Evolutionary conservation across 1,139 yeast species (phyloP), one percentile per base, ranked within the genome.

Genomic region (Protomyces inundatus): DNA sequence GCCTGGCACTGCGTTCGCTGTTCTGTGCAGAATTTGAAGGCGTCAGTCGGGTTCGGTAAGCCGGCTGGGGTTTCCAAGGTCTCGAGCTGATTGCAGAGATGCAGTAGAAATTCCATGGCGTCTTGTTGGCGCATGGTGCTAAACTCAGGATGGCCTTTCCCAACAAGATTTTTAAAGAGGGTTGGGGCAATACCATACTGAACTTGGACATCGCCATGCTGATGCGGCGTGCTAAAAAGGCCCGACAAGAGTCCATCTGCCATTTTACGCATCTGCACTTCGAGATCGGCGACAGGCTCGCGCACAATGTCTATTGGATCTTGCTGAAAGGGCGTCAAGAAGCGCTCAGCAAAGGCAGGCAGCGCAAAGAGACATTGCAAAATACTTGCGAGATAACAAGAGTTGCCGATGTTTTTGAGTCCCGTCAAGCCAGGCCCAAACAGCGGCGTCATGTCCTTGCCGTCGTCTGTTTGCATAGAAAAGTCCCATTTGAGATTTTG

Each of bases 401-500:
- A 87, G 71, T 93, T 93, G 2, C 99, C 99, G 68, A 93, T 76
- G 73, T 93, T 93, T 69, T 86, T 84, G 72, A 95, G 76, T 0
- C 98, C 99, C 0, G 95, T 86, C 65, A 87, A 76, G 5, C 84
- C 86, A 50, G 82, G 73, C 1, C 93, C 95, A 76, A 80, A 85
- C 0, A 90, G 77, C 0, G 91, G 90, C 23, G 75, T 72, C 55
- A 88, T 76, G 57, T 81, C 81, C 54, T 82, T 83, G 32, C 97
- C 97, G 67, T 84, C 79, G 2, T 84, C 84, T 54, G 86, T 86
- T 39, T 85, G 86, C 82, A 91, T 82, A 66, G 84, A 83, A 74
- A 95, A 93, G 68, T 91, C 96, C 97, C 97, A 95, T 70, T 86
- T 87, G 76, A 90, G 73, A 73, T 93, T 93, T 73, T 91, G 97